Conservation (phyloP, 805 yeast genomes). For the Candida incommunis region DNA sequence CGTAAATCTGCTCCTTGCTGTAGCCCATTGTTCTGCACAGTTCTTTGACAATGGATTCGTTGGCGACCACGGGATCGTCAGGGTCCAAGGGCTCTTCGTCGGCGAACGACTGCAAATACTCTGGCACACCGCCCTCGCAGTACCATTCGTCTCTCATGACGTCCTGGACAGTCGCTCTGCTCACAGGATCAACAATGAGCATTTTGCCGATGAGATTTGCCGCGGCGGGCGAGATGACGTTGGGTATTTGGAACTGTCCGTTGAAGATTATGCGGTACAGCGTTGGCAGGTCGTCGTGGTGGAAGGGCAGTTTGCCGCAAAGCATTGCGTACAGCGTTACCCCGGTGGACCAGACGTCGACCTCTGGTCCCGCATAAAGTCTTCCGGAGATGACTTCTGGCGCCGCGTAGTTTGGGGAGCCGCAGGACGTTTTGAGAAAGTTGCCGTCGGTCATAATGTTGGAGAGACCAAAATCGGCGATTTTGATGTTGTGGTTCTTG, state of each 20-base stretch:
- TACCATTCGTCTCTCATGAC: constrained; percentile 94
- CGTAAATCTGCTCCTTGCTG: constrained; percentile 67
- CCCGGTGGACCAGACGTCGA: constrained; percentile 96
- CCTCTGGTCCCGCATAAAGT: constrained; percentile 94
- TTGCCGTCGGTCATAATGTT: constrained; percentile 97
- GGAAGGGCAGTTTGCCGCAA: constrained; percentile 90
- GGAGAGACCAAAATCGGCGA: constrained; percentile 90
- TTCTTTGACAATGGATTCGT: constrained; percentile 62
- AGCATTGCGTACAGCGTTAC: constrained; percentile 91
- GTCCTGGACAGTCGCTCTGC: constrained; percentile 83
- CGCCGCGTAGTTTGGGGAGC: constrained; percentile 95
- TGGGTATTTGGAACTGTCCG: constrained; percentile 86
- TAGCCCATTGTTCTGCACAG: constrained; percentile 79
- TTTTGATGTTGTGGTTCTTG: constrained; percentile 81
- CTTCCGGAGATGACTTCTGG: constrained; percentile 94
- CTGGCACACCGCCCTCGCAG: constrained; percentile 61
- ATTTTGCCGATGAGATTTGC: constrained; percentile 68
- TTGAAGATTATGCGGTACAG: constrained; percentile 81
- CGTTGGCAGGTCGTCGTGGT: constrained; percentile 91
- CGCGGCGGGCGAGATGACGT: constrained; percentile 74
- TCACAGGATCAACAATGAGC: constrained; percentile 89
- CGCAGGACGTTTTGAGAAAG: constrained; percentile 87
- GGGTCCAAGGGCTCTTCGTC: constrained; percentile 7
- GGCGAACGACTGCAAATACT: constrained; percentile 46
- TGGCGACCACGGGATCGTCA: constrained; percentile 12